Conservation (phyloP, 78 protist genomes). For the Planoprotostelium fungivorum region DNA sequence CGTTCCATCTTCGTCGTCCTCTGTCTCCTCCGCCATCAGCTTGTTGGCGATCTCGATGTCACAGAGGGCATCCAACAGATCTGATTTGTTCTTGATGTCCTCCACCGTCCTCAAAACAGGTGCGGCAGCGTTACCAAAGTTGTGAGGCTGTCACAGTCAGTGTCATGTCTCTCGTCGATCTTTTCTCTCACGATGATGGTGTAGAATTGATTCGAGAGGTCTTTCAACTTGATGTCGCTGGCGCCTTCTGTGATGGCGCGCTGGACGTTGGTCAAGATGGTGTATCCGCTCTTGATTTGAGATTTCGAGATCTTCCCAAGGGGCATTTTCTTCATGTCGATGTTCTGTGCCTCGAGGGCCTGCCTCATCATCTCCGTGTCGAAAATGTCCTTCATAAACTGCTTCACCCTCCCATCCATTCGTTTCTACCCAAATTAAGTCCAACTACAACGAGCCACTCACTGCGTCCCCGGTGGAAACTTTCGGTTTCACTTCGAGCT, state of each 20-base stretch:
- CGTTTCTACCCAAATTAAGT: neutral
- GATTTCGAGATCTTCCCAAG: constrained; percentile 72
- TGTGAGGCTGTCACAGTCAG: constrained; percentile 68
- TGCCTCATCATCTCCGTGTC: constrained; percentile 67
- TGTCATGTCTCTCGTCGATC: too few species aligned
- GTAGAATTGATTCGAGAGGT: constrained; percentile 26
- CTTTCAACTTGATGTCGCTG: neutral
- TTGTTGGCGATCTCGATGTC: constrained; percentile 70
- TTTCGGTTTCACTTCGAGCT: neutral
- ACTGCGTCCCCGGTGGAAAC: neutral
- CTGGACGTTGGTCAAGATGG: constrained; percentile 42
- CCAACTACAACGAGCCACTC: neutral
- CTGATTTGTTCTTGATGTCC: constrained; percentile 31
- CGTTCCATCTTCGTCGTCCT: neutral
- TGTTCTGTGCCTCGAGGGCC: constrained; percentile 43
- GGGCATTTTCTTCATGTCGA: constrained; percentile 78
- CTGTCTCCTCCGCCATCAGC: constrained; percentile 9
- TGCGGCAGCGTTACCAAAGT: constrained; percentile 20
- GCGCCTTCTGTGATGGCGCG: neutral
- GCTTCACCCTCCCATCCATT: neutral
- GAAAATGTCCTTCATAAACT: constrained; percentile 46
- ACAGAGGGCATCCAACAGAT: constrained; percentile 55
- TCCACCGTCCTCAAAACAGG: constrained; percentile 39
- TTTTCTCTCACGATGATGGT: constrained; percentile 23
- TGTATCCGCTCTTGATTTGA: constrained; percentile 68